Conservation (phyloP, 352 stramenopile genomes). For the Phytophthora europaea region DNA sequence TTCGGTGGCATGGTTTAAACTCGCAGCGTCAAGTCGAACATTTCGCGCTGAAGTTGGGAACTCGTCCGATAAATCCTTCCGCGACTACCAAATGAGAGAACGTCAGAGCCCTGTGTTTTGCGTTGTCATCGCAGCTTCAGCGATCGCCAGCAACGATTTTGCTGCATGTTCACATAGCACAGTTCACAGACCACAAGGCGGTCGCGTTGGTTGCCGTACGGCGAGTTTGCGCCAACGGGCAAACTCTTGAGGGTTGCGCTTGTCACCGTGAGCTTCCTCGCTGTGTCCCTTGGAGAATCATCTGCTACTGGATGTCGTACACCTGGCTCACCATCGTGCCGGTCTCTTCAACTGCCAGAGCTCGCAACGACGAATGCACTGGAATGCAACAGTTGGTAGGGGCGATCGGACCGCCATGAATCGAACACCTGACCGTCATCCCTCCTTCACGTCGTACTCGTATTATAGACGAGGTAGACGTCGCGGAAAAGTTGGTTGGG, state of each 20-base stretch:
- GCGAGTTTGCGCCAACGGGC: constrained; percentile 62
- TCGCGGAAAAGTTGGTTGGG: constrained; percentile 69
- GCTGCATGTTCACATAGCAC: too few species aligned
- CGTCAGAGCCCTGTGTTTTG: background rate
- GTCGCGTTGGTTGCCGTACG: constrained; percentile 53
- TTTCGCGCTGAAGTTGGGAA: background rate
- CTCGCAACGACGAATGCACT: constrained; percentile 63
- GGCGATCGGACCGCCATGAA: constrained; percentile 62
- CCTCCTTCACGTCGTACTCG: constrained; percentile 56
- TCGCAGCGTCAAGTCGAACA: background rate
- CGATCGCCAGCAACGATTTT: background rate
- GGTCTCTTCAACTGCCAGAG: constrained; percentile 67
- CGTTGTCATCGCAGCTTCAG: constrained; percentile 1
- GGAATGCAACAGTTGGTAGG: constrained; percentile 67
- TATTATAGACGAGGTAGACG: constrained; percentile 60
- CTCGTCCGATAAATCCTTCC: background rate
- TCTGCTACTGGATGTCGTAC: constrained; percentile 58
- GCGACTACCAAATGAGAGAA: constrained; percentile 10
- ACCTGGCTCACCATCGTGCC: constrained; percentile 62
- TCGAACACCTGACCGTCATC: constrained; percentile 52
- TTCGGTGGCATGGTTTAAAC: constrained; percentile 3
- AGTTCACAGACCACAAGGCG: constrained; percentile 59
- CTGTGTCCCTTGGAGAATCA: constrained; percentile 68
- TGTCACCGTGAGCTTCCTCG: constrained; percentile 55
- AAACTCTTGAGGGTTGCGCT: constrained; percentile 63